These are phyloP conservation scores for Brassica balearica DNA, from an alignment of 441 rosid species.

Conservation along the genomic window DNA sequence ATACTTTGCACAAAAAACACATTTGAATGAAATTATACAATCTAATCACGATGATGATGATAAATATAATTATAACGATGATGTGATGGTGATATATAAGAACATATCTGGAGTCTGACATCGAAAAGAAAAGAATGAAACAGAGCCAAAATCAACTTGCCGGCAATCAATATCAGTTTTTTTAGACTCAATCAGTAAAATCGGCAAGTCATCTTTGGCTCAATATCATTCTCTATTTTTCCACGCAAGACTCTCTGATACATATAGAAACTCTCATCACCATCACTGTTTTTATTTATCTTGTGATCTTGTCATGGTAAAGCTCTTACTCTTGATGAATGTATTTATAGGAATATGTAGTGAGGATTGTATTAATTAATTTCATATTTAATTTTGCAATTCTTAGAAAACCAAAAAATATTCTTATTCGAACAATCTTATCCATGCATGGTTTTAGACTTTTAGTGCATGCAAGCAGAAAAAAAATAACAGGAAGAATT, in stretches of 20 bases:
- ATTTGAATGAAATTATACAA: background rate
- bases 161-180: slow-evolving; percentile 3
- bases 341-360: slow-evolving; percentile 26
- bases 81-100: background rate
- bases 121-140: slow-evolving; percentile 32
- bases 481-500: slow-evolving; percentile 11
- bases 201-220: slow-evolving; percentile 45
- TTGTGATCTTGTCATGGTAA: slow-evolving; percentile 11
- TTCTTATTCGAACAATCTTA: slow-evolving; percentile 4
- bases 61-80: background rate
- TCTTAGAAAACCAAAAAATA: background rate
- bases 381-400: background rate
- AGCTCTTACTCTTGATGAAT: slow-evolving; percentile 5
- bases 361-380: background rate
- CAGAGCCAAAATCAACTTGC: slow-evolving; percentile 39
- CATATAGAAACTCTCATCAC: background rate
- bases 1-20: background rate
- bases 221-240: slow-evolving; percentile 25
- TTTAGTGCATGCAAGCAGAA: slow-evolving; percentile 25
- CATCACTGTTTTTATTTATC: slow-evolving; percentile 11
- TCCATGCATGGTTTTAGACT: slow-evolving; percentile 13
- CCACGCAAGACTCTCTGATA: slow-evolving; percentile 32
- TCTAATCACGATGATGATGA: background rate
- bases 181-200: background rate
- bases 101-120: slow-evolving; percentile 19